These are phyloP conservation scores for Quercus lobata DNA, from an alignment of 331 rosid genomes.

Conservation along the genomic window DNA sequence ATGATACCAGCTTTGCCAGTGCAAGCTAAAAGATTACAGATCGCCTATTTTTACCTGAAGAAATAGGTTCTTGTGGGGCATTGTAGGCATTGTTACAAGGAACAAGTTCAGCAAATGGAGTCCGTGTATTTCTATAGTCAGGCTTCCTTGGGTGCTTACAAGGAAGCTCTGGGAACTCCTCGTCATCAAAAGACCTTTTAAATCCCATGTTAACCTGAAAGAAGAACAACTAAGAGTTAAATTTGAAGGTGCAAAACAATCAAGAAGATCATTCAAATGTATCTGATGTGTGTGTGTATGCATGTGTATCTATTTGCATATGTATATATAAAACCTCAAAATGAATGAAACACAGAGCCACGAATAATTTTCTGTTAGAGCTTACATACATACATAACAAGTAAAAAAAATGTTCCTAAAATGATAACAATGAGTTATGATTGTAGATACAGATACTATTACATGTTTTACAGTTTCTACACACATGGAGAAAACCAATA, in stretches of 20 bases:
- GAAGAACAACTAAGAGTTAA: not conserved
- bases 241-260: not conserved
- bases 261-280: not conserved
- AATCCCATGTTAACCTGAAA: constrained; percentile 47
- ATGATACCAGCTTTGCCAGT: not conserved
- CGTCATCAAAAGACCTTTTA: constrained; percentile 43
- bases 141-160: constrained; percentile 37
- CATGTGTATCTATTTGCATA: not conserved
- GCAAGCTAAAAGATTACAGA: not conserved
- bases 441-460: too few species aligned
- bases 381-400: not conserved
- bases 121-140: constrained; percentile 15
- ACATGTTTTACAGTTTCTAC: too few species aligned
- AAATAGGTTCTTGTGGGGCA: constrained; percentile 8
- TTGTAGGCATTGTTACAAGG: constrained; percentile 14
- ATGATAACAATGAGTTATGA: too few species aligned
- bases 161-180: constrained; percentile 39
- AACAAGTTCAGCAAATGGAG: constrained; percentile 19
- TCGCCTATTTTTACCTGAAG: constrained; percentile 31
- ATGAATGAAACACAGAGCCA: not conserved
- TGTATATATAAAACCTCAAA: not conserved
- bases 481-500: too few species aligned
- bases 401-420: too few species aligned
- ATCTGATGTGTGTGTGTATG: too few species aligned
- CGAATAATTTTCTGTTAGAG: not conserved